Evolutionary conservation across 345 rosid species (phyloP).

Genomic region (Populus pruinosa): DNA sequence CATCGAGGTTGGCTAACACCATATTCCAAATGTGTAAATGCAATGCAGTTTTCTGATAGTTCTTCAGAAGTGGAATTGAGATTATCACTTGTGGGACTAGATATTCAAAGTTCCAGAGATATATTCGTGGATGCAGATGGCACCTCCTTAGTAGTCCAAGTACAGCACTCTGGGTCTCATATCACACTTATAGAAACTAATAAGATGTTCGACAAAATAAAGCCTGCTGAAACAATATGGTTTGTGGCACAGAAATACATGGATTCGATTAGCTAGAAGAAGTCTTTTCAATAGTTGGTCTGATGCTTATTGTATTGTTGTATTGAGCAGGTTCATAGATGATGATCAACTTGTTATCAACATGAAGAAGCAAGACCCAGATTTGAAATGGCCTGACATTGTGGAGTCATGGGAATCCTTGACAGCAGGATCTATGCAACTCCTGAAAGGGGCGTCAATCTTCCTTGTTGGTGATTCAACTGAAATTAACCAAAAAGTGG

Average conservation of each 20-base stretch:
- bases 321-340: conserved; percentile 64
- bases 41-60: conserved; percentile 69
- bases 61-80: conserved; percentile 77
- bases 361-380: conserved; percentile 79
- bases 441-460: conserved; percentile 77
- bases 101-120: conserved; percentile 48
- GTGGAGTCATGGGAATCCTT: conserved; percentile 89
- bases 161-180: conserved; percentile 43
- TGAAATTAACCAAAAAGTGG: conserved; percentile 73
- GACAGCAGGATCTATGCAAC: conserved; percentile 68
- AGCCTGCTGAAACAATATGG: conserved; percentile 86
- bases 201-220: conserved; percentile 61
- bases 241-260: conserved; percentile 25
- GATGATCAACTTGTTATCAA: conserved; percentile 76
- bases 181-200: conserved; percentile 61
- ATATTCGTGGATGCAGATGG: conserved; percentile 76
- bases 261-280: background rate
- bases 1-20: no score
- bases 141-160: conserved; percentile 48
- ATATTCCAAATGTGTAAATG: background rate
- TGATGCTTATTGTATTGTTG: conserved; percentile 9
- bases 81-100: conserved; percentile 44
- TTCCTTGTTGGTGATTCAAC: conserved; percentile 70
- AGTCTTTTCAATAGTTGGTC: background rate
- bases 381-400: conserved; percentile 85